phyloP scores from a whole-genome alignment of 257 asterid species.

The Agastache rugosa region DNA sequence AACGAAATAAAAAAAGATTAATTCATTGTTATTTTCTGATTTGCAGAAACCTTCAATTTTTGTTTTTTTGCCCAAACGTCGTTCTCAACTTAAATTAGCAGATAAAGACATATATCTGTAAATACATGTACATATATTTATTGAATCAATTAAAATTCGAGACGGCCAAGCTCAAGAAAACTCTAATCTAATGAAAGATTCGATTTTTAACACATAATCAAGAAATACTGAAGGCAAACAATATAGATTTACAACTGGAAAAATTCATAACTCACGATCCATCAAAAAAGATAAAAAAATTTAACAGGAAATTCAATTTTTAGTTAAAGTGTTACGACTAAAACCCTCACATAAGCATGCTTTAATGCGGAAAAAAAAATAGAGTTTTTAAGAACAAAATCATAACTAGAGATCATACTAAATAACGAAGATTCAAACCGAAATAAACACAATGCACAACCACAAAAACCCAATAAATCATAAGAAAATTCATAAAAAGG shows the following conservation, averaged over 20 bases:
- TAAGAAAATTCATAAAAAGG: not conserved
- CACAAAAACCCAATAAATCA: not conserved
- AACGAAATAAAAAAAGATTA: not conserved
- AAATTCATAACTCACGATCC: conserved; percentile 9
- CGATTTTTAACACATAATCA: not conserved
- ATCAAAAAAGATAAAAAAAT: not conserved
- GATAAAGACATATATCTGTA: not conserved
- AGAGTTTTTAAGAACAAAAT: conserved; percentile 13
- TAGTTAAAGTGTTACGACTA: not conserved
- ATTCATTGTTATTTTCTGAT: not conserved
- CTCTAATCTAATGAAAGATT: not conserved
- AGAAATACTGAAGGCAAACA: not conserved
- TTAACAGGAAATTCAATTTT: not conserved
- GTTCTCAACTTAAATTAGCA: not conserved
- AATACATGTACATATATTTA: not conserved
- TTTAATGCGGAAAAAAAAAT: not conserved
- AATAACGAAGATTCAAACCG: not conserved
- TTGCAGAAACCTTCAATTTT: not conserved
- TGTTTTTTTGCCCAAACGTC: not conserved
- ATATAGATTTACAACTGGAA: not conserved
- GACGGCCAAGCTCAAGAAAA: not conserved
- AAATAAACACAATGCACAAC: not conserved
- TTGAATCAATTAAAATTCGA: not conserved
- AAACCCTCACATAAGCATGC: conserved; percentile 25
- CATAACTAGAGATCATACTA: conserved; percentile 7